Base-by-base conservation (phyloP, 129 eudicot genomes). In the Escallonia rubra region DNA sequence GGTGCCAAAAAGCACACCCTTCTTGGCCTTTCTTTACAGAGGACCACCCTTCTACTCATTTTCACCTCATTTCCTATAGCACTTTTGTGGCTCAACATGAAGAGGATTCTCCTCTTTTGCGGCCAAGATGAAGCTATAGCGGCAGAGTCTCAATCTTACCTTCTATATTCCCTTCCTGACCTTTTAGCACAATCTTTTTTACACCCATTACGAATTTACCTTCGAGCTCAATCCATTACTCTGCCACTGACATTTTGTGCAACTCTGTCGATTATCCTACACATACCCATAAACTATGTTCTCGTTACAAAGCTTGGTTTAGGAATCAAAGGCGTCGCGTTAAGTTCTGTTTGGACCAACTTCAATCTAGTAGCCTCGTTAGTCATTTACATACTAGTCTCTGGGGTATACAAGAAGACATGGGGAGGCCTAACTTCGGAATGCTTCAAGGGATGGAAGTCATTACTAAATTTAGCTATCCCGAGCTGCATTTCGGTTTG, bases 401-500 rank as follows among this genome's bases (percentile, higher is more conserved):
- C 89, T 2, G 87, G 91, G 2, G 80, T 85, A 7, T 76, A 86
- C 74, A 79, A 74, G 60, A 77, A 74, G 41, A 81, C 93, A 12
- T 86, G 89, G 90, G 79, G 71, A 15, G 87, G 93, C 0, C 2
- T 83, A 1, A 75, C 93, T 3, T 73, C 7, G 52, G 81, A 83
- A 15, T 78, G 87, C 50, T 69, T 89, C 3, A 74, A 49, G 57
- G 90, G 76, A 8, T 84, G 87, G 86, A 70, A 67, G 57, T 50
- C 83, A 5, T 79, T 90, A 3, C 23, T 90, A 8, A 79, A 72
- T 41, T 67, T 90, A 45, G 95, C 95, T 10, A 53, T 90, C 16
- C 97, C 97, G 2, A 86, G 95, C 80, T 90, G 97, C 80, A 69
- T 90, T 64, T 90, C 97, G 3, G 97, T 90, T 15, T 90, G 97